Percentiles rank a stretch among this genome's conserved stretches.
These are phyloP conservation scores for Xylaria arbuscula DNA, from an alignment of 2,329 filamentous ascomycete species.

Conservation along the genomic window DNA sequence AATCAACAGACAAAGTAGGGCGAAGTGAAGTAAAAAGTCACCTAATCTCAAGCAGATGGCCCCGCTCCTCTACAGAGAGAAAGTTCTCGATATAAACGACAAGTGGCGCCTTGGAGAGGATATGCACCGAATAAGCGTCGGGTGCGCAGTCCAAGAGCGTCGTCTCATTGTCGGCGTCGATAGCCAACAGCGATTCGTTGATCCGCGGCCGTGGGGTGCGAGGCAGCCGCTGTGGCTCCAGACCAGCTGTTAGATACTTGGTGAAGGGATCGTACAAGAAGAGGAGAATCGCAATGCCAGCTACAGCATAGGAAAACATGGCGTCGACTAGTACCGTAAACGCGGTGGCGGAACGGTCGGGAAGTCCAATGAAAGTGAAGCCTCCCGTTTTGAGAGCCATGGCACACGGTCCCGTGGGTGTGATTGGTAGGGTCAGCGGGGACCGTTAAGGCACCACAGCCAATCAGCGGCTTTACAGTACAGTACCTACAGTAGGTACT, in stretches of 20 bases:
- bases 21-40: slow-evolving; percentile 43
- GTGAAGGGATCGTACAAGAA: slow-evolving; percentile 59
- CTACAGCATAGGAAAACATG: slow-evolving; percentile 61
- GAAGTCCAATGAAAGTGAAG: slow-evolving; percentile 13
- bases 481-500: not conserved
- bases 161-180: slow-evolving; percentile 56
- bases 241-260: slow-evolving; percentile 51
- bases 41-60: slow-evolving; percentile 64
- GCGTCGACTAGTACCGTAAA: slow-evolving; percentile 17
- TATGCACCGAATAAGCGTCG: slow-evolving; percentile 59
- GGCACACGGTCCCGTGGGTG: slow-evolving; percentile 21
- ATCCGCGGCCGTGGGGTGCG: slow-evolving; percentile 58
- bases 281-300: slow-evolving; percentile 56
- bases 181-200: slow-evolving; percentile 63
- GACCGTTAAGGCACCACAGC: slow-evolving; percentile 9
- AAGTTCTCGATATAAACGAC: slow-evolving; percentile 67
- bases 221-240: slow-evolving; percentile 45
- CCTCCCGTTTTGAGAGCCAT: slow-evolving; percentile 20
- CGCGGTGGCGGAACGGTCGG: slow-evolving; percentile 17
- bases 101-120: slow-evolving; percentile 62
- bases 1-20: not conserved
- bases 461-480: slow-evolving; percentile 30
- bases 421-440: slow-evolving; percentile 16
- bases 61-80: slow-evolving; percentile 57
- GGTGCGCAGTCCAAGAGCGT: slow-evolving; percentile 49